Base-by-base conservation (phyloP, 352 stramenopile genomes). In the Pythium catenulatum region DNA sequence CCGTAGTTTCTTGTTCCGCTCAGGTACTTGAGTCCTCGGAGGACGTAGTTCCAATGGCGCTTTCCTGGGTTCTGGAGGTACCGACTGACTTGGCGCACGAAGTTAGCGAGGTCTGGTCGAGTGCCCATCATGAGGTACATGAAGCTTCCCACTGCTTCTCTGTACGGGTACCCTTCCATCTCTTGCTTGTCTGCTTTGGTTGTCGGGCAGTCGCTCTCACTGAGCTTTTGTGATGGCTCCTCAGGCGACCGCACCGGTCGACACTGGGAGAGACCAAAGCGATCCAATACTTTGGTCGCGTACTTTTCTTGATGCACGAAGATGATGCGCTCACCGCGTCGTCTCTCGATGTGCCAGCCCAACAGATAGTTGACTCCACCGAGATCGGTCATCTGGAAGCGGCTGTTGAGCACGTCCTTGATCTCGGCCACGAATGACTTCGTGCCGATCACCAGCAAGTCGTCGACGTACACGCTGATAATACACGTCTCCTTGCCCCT, bases 41-140 rank as follows among this genome's bases (percentile, higher is more conserved):
- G 5, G 6, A 77, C 70, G 19, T 27, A 32, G 39, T 36, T 25
- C 82, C 82, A 87, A 58, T 87, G 61, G 32, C 9, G 9, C 27
- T 45, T 45, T 19, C 82, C 73, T 21, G 66, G 56, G 34, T 68
- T 73, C 37, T 76, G 45, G 2, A 83, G 46, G 27, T 70, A 81
- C 2, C 48, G 59, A 27, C 68, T 85, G 25, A 80, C 66, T 66
- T 83, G 27, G 4, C 72, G 63, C 0, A 87, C 30, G 30, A 84
- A 41, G 17, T 37, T 6, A 1, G 82, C 82, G 0, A 87, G 25
- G n/a, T 87, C 74, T 48, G 82, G 82, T 0, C 73, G 52, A 34
- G 82, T 87, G 1, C 74, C 73, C 58, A 83, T 72, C 82, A 87
- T 87, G 2, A 87, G 39, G 45, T 88, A 80, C 74, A 88, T 88